Conservation (phyloP, 2,329 filamentous ascomycete genomes). For the Alternaria dauci region DNA sequence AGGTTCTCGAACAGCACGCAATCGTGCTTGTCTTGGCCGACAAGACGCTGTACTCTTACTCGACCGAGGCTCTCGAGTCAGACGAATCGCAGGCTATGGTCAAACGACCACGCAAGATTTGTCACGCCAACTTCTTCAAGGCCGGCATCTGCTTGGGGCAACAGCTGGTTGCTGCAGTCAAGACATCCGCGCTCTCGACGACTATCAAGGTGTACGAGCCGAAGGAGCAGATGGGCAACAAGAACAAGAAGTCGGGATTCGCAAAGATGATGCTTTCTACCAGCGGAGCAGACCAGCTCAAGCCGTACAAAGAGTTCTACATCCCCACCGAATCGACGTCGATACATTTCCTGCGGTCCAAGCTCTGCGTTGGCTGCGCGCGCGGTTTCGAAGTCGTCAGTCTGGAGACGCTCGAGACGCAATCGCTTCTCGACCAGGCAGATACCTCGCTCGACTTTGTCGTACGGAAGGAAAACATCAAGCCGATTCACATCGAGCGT, state of each 20-base stretch:
- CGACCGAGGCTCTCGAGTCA: constrained; percentile 83
- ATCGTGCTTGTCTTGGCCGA: constrained; percentile 90
- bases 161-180: constrained; percentile 95
- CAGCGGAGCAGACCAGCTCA: constrained; percentile 86
- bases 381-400: constrained; percentile 97
- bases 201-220: constrained; percentile 99
- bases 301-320: constrained; percentile 88
- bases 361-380: constrained; percentile 94
- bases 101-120: constrained; percentile 94
- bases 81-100: constrained; percentile 76
- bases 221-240: constrained; percentile 91
- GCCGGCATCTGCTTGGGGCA: constrained; percentile 92
- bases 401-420: constrained; percentile 95
- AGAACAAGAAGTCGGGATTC: constrained; percentile 94
- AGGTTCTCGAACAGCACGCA: constrained; percentile 94
- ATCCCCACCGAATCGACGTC: constrained; percentile 98
- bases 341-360: constrained; percentile 96
- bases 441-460: constrained; percentile 99
- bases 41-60: constrained; percentile 90
- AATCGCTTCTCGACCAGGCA: constrained; percentile 94
- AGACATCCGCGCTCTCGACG: constrained; percentile 89
- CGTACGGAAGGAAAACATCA: constrained; percentile 88
- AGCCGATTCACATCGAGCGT: constrained; percentile 95
- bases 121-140: constrained; percentile 98
- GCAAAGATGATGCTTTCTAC: constrained; percentile 97